A percentile compares a stretch with the other conserved stretches of the same genome.
phyloP scores from a whole-genome alignment of 176 grass and related monocot genomes.

The Triticum urartu region DNA sequence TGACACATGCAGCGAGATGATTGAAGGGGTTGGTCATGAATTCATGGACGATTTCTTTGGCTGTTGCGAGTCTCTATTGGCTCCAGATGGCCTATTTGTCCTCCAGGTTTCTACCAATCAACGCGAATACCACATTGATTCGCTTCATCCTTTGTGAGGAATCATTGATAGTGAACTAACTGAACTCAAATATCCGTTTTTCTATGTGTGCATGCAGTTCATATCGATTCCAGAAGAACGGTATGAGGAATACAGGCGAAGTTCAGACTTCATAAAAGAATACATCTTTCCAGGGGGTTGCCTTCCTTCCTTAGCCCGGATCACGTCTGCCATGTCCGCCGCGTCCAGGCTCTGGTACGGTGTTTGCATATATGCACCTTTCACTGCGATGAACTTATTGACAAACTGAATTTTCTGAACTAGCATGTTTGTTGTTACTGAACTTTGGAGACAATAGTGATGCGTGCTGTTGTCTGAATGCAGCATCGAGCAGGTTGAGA shows the following conservation, averaged over 20 bases:
- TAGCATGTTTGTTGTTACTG: not conserved
- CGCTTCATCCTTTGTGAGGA: not conserved
- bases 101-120: conserved; percentile 37
- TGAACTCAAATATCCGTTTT: not conserved
- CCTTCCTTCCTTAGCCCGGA: conserved; percentile 51
- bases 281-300: conserved; percentile 76
- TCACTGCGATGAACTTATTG: not conserved
- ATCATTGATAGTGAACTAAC: not conserved
- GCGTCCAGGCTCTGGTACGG: conserved; percentile 58
- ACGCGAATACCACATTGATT: not conserved
- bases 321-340: conserved; percentile 53
- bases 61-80: conserved; percentile 58
- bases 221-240: conserved; percentile 67
- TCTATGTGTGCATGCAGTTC: conserved; percentile 30
- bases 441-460: not conserved
- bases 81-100: conserved; percentile 57
- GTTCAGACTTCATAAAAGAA: conserved; percentile 69
- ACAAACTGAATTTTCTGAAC: too few relatives aligned
- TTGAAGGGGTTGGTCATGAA: conserved; percentile 75
- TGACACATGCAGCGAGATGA: conserved; percentile 51
- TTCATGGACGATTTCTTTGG: conserved; percentile 70
- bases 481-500: conserved; percentile 66
- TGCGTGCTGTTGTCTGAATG: not conserved
- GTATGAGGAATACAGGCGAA: conserved; percentile 67
- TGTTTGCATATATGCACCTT: not conserved